Conservation (phyloP, 2,329 filamentous ascomycete species). For the Alternaria triticina region DNA sequence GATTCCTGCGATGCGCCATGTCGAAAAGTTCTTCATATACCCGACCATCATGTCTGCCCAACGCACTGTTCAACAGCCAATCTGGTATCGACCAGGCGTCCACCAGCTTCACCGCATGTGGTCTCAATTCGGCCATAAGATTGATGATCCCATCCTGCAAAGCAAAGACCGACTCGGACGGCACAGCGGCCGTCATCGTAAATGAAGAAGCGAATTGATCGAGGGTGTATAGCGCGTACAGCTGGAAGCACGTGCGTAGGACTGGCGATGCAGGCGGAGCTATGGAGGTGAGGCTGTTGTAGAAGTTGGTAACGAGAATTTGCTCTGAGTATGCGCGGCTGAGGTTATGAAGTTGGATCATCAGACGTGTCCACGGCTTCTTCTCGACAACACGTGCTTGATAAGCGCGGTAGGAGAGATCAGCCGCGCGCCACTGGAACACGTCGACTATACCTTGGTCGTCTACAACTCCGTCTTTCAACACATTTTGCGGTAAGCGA, state of each 20-base stretch:
- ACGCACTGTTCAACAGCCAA: conserved; percentile 59
- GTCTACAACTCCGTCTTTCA: conserved; percentile 36
- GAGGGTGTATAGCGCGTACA: conserved; percentile 58
- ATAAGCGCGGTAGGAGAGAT: conserved; percentile 53
- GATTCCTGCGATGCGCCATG: conserved; percentile 59
- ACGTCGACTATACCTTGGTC: conserved; percentile 53
- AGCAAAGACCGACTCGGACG: conserved; percentile 49
- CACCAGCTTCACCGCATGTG: conserved; percentile 60
- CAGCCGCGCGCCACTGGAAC: conserved; percentile 55
- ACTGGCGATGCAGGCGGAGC: conserved; percentile 39
- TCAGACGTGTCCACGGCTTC: conserved; percentile 56
- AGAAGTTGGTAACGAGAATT: conserved; percentile 57
- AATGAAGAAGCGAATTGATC: conserved; percentile 55
- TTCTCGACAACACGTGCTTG: conserved; percentile 54
- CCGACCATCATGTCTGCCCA: conserved; percentile 59
- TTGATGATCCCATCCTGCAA: conserved; percentile 53
- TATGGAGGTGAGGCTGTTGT: conserved; percentile 44
- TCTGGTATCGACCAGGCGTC: conserved; percentile 62
- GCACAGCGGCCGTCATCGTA: conserved; percentile 52
- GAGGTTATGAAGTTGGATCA: conserved; percentile 52
- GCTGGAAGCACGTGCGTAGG: conserved; percentile 54
- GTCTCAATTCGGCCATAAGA: conserved; percentile 56
- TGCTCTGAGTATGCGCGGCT: conserved; percentile 57
- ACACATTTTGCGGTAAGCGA: conserved; percentile 33
- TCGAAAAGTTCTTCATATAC: conserved; percentile 63